These are phyloP conservation scores for Cerrena zonata DNA, from an alignment of 1,284 basidiomycete genomes.

Conservation along the genomic window DNA sequence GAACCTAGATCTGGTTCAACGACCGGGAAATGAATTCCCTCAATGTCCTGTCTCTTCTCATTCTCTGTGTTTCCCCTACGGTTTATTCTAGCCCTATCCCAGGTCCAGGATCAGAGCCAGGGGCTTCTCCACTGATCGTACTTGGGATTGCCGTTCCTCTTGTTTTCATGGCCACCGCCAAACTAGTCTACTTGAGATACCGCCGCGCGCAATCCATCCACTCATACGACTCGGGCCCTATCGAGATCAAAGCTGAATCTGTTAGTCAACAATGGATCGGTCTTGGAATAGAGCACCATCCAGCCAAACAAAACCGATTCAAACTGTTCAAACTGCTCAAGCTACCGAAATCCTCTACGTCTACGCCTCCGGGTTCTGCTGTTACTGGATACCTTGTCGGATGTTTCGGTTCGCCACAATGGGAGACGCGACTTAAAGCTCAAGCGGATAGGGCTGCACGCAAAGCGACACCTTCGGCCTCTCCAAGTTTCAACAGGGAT, in stretches of 20 bases:
- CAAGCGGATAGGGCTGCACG: conserved; percentile 8
- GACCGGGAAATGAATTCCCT: too few relatives aligned
- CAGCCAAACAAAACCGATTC: background rate
- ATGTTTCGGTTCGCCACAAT: conserved; percentile 14
- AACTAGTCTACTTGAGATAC: conserved; percentile 11
- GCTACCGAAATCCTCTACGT: background rate
- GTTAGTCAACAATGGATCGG: background rate
- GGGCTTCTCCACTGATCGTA: background rate
- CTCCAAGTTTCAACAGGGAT: background rate
- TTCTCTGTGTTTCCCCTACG: background rate
- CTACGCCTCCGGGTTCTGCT: background rate
- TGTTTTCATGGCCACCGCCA: conserved; percentile 9
- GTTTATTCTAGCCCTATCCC: background rate
- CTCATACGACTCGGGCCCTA: background rate
- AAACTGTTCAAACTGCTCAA: too few relatives aligned
- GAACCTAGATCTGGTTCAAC: too few relatives aligned
- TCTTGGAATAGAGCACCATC: background rate
- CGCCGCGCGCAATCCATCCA: conserved; percentile 15
- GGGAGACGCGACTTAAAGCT: conserved; percentile 13
- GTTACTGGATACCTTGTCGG: conserved; percentile 14
- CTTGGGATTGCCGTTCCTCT: conserved; percentile 9
- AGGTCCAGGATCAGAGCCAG: background rate
- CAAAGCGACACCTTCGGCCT: background rate
- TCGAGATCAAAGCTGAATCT: background rate
- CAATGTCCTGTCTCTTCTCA: background rate